Evolutionary conservation across 2,329 filamentous ascomycete species (phyloP).

Genomic region (Xylogone sp.): DNA sequence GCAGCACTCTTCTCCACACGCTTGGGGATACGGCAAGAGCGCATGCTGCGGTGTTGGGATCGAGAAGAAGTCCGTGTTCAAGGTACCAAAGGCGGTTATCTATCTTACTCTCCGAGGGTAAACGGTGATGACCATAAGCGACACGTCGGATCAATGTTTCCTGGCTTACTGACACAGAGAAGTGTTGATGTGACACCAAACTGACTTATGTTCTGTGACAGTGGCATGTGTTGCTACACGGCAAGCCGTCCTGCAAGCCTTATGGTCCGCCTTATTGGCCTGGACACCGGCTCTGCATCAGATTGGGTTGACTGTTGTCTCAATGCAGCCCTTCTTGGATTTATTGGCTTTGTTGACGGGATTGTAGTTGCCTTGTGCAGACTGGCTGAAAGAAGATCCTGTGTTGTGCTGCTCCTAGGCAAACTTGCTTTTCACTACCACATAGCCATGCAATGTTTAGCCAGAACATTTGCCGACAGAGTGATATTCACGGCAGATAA

Average conservation of each 20-base stretch:
- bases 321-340: background rate
- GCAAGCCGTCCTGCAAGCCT: background rate
- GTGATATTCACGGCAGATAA: too few species aligned
- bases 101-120: background rate
- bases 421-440: too few species aligned
- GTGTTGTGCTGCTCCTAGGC: too few species aligned
- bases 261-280: background rate
- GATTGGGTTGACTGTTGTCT: background rate
- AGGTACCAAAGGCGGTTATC: background rate
- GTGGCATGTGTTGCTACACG: background rate
- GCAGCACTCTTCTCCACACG: background rate
- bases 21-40: background rate
- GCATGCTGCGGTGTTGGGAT: background rate
- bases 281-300: background rate
- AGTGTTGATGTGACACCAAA: background rate
- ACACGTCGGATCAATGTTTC: too few species aligned
- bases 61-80: background rate
- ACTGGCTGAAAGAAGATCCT: background rate
- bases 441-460: too few species aligned
- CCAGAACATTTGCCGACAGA: too few species aligned
- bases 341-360: background rate
- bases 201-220: background rate
- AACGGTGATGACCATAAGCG: background rate
- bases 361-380: background rate
- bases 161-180: too few species aligned